phyloP scores from a whole-genome alignment of 768 basidiomycete species.

The Hebeloma cylindrosporum region DNA sequence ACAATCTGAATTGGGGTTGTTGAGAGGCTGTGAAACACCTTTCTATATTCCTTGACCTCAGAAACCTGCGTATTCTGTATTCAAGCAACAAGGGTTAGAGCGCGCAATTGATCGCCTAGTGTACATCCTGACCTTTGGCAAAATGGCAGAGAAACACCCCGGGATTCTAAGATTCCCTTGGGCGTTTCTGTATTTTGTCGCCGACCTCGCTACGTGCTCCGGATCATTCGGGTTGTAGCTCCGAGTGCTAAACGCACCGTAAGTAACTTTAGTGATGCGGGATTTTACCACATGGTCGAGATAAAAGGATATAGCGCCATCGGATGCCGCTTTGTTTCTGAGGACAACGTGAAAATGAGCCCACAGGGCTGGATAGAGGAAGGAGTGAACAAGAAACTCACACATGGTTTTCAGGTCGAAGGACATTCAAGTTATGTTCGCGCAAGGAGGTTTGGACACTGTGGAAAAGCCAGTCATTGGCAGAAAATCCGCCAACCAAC shows the following conservation, averaged over 20 bases:
- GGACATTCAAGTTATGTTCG: conserved; percentile 4
- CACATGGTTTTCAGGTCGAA: conserved; percentile 18
- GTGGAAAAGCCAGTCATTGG: conserved; percentile 13
- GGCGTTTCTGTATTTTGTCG: no score
- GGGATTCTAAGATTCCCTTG: no score
- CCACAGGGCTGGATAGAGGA: no score
- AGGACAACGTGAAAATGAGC: not conserved
- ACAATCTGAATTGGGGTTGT: conserved; percentile 3
- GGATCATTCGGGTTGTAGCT: conserved; percentile 23
- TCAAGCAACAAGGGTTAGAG: conserved; percentile 21
- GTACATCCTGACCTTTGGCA: conserved; percentile 30
- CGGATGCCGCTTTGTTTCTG: conserved; percentile 18
- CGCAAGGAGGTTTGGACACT: conserved; percentile 5
- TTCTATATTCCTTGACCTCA: conserved; percentile 38
- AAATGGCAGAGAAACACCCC: no score
- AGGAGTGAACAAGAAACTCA: not conserved
- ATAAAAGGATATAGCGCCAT: conserved; percentile 20
- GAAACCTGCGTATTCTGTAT: conserved; percentile 35
- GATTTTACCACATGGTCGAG: conserved; percentile 17
- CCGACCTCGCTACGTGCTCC: conserved; percentile 41
- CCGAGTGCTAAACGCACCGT: not conserved
- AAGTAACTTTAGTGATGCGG: conserved; percentile 17
- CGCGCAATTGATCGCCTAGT: conserved; percentile 27
- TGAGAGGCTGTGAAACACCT: conserved; percentile 20
- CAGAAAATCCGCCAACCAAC: conserved; percentile 18